These are phyloP conservation scores for Xylariaceae sp. DNA, from an alignment of 2,329 filamentous ascomycete species.

Conservation along the genomic window DNA sequence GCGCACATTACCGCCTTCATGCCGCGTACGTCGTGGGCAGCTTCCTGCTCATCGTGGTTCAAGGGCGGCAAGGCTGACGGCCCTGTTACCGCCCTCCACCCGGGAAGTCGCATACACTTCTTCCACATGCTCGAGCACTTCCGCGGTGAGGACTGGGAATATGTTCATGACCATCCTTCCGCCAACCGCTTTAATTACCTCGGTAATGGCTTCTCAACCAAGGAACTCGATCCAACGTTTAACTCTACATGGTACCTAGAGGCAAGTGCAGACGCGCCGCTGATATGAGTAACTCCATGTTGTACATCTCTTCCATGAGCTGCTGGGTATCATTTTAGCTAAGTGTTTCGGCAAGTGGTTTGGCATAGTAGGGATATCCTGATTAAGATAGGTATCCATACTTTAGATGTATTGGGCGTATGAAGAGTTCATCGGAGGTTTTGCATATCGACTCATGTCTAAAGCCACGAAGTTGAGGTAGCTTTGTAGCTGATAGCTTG, in stretches of 20 bases:
- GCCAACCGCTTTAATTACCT: constrained; percentile 57
- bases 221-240: constrained; percentile 47
- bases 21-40: constrained; percentile 58
- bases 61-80: constrained; percentile 52
- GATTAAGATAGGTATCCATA: too few species aligned
- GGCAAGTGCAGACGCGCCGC: constrained; percentile 19
- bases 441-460: too few species aligned
- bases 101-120: constrained; percentile 58
- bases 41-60: constrained; percentile 57
- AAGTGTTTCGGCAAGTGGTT: too few species aligned
- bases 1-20: constrained; percentile 57
- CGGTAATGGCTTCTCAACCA: constrained; percentile 58
- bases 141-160: constrained; percentile 60
- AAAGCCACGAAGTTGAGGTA: too few species aligned
- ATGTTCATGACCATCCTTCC: constrained; percentile 48
- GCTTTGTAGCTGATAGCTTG: too few species aligned
- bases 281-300: constrained; percentile 11
- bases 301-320: not conserved
- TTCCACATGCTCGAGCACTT: constrained; percentile 59
- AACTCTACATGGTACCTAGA: constrained; percentile 54
- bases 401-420: too few species aligned
- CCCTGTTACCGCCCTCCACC: constrained; percentile 56
- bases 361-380: too few species aligned
- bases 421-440: too few species aligned
- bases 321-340: not conserved